Evolutionary conservation across 1,139 yeast species (phyloP), one percentile per base, ranked within the genome.

Genomic region (Sugiyamaella xylanicola): DNA sequence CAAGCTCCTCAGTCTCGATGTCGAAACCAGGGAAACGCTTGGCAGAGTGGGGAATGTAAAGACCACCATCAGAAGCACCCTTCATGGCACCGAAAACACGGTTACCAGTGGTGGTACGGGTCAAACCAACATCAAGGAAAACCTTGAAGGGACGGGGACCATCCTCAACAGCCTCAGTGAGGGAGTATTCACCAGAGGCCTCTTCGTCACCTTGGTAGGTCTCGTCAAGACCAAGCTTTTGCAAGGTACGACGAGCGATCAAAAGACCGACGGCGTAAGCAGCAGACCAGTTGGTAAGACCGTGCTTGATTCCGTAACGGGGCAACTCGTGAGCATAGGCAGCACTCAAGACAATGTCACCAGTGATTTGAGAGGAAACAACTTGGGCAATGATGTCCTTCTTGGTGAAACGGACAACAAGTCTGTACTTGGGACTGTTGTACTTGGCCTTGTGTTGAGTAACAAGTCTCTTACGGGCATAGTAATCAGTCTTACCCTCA

Each of bases 11-110:
- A 72, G 87, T 76, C 84, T 93, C 99, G 74, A 92, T 88, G 81
- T 93, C 99, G 95, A 93, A 93, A 83, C 99, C 99, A 80, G 99
- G 99, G 97, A 92, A 93, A 87, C 99, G 92, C 86, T 92, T 92
- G 76, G 96, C 88, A 71, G 96, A 90, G 92, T 93, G 99, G 70
- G 99, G 99, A 76, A 93, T 84, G 92, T 88, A 90, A 74, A 93
- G 84, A 74, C 99, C 99, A 88, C 99, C 99, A 78, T 93, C 99
- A 65, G 98, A 92, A 76, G 99, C 99, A 88, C 99, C 99, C 87
- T 93, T 93, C 77, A 95, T 84, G 76, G 92, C 97, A 88, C 98
- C 99, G 74, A 93, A 93, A 77, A 93, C 85, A 82, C 96, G 90
- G 77, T 98, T 97, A 90, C 99, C 99, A 74, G 98, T 92, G 82